Evolutionary conservation across 768 basidiomycete genomes (phyloP).

Genomic region (Lactarius evosmus): DNA sequence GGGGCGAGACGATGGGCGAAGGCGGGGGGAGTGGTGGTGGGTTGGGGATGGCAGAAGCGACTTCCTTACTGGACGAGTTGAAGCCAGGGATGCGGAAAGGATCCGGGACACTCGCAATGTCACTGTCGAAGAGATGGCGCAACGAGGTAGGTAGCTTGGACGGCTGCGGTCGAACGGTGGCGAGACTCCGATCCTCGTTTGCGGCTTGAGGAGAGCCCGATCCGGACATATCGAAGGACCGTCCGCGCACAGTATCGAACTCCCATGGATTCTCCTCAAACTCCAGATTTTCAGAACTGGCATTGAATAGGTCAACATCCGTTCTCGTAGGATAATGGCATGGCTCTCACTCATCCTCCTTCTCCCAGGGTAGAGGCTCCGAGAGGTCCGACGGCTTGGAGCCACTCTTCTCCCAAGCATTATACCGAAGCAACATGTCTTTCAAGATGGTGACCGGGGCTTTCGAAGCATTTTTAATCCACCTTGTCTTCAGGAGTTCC

Average conservation of each 20-base stretch:
- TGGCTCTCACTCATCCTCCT: slow-evolving; percentile 47
- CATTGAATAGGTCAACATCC: slow-evolving; percentile 31
- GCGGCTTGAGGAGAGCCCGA: slow-evolving; percentile 7
- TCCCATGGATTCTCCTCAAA: slow-evolving; percentile 56
- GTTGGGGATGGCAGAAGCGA: slow-evolving; percentile 29
- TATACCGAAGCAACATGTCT: slow-evolving; percentile 77
- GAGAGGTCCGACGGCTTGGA: slow-evolving; percentile 41
- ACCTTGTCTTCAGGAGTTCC: slow-evolving; percentile 81
- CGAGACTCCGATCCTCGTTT: slow-evolving; percentile 28
- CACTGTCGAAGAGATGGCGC: slow-evolving; percentile 73
- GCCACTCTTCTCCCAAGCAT: slow-evolving; percentile 60
- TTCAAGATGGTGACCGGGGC: slow-evolving; percentile 62
- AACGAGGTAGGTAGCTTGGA: slow-evolving; percentile 71
- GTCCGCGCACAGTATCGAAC: slow-evolving; percentile 66
- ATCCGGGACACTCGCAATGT: slow-evolving; percentile 37
- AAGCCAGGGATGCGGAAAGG: slow-evolving; percentile 43
- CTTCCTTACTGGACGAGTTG: slow-evolving; percentile 24
- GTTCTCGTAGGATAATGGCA: slow-evolving; percentile 23
- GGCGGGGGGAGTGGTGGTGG: slow-evolving; percentile 30
- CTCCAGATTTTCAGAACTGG: slow-evolving; percentile 12
- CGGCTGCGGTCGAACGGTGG: slow-evolving; percentile 51
- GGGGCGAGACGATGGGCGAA: slow-evolving; percentile 38
- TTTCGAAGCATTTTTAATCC: slow-evolving; percentile 80
- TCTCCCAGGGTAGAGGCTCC: slow-evolving; percentile 68
- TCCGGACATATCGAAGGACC: slow-evolving; percentile 29